phyloP scores from a whole-genome alignment of 2,329 filamentous ascomycete species.

The Xylaria sp. region DNA sequence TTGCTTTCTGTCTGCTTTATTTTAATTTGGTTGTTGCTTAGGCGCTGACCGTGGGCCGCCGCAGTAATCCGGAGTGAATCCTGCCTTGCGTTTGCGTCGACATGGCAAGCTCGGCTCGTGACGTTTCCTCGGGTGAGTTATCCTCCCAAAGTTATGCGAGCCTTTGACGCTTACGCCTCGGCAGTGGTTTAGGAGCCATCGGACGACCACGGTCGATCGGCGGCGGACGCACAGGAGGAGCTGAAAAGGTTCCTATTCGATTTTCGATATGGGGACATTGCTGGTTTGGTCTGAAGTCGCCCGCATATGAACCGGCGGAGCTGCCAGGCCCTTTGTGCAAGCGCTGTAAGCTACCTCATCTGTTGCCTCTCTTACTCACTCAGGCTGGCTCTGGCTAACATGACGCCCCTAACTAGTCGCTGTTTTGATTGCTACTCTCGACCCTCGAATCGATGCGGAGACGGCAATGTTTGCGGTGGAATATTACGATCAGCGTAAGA shows the following conservation, averaged over 20 bases:
- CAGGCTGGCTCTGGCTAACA: background rate
- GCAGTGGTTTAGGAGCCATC: constrained; percentile 1
- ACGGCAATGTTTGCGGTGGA: background rate
- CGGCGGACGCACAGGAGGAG: background rate
- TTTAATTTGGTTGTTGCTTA: background rate
- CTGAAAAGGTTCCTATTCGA: background rate
- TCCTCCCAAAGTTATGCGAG: background rate
- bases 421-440: background rate
- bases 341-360: background rate
- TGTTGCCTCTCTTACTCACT: background rate
- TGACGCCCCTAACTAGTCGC: background rate
- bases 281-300: no score
- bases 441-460: background rate
- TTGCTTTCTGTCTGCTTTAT: background rate
- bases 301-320: background rate
- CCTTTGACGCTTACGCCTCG: background rate
- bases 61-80: background rate
- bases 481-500: background rate
- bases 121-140: background rate
- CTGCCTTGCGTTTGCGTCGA: background rate
- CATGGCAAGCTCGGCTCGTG: background rate
- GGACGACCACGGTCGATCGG: background rate
- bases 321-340: background rate
- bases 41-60: background rate
- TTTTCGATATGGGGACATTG: no score